Percentiles rank a stretch among this genome's conserved stretches.
Evolutionary conservation across 108 stramenopile genomes (phyloP).

Genomic region (Fistulifera solaris): DNA sequence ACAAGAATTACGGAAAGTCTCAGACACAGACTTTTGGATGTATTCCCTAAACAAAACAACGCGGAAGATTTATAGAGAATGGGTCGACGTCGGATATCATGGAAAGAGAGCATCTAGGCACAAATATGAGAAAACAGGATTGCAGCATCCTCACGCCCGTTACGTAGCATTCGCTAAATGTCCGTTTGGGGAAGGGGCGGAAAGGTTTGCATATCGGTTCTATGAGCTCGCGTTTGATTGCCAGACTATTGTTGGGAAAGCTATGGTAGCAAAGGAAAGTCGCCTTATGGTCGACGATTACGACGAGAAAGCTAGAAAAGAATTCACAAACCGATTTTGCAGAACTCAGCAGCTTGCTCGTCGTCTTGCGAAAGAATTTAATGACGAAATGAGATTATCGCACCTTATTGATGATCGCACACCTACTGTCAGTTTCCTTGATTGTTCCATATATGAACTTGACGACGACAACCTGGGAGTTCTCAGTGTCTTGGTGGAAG

Average conservation of each 20-base stretch:
- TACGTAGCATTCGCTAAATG: slow-evolving; percentile 16
- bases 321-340: slow-evolving; percentile 31
- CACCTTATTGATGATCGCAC: slow-evolving; percentile 7
- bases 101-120: not conserved
- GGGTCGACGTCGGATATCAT: not conserved
- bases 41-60: not conserved
- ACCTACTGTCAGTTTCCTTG: slow-evolving; percentile 8
- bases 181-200: slow-evolving; percentile 48
- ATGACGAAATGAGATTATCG: slow-evolving; percentile 14
- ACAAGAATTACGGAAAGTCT: not conserved
- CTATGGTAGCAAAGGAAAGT: slow-evolving; percentile 44
- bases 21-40: not conserved
- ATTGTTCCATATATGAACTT: slow-evolving; percentile 9
- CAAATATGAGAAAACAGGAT: not conserved
- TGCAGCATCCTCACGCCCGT: not conserved
- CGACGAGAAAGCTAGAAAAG: slow-evolving; percentile 4
- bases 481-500: no score
- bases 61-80: not conserved
- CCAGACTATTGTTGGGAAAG: slow-evolving; percentile 16
- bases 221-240: slow-evolving; percentile 29
- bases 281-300: slow-evolving; percentile 27
- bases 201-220: slow-evolving; percentile 35
- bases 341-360: slow-evolving; percentile 30
- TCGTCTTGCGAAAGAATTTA: slow-evolving; percentile 30
- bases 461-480: not conserved